Evolutionary conservation across 345 rosid species (phyloP).

Genomic region (Kernera saxatilis): DNA sequence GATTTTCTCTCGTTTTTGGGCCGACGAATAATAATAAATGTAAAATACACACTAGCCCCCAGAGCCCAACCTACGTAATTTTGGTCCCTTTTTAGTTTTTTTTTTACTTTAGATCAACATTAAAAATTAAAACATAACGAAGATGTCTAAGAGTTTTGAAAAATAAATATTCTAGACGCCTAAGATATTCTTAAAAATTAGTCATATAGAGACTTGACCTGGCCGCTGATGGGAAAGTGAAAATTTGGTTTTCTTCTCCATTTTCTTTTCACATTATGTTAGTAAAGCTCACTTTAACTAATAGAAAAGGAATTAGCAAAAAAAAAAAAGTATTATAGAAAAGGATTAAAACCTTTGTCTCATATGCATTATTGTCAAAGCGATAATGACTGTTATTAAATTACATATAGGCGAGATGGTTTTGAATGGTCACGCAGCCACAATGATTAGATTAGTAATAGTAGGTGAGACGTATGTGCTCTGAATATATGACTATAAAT

Average conservation of each 20-base stretch:
- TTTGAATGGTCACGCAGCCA: conserved; percentile 13
- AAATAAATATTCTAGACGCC: background rate
- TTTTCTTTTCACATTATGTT: background rate
- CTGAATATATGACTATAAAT: background rate
- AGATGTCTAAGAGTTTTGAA: background rate
- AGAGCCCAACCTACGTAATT: background rate
- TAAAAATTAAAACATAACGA: too few relatives aligned
- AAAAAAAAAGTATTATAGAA: too few relatives aligned
- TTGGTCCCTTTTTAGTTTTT: background rate
- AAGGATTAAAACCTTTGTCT: background rate
- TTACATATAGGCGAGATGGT: background rate
- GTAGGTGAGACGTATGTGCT: background rate
- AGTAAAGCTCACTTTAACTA: background rate
- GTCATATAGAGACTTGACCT: background rate
- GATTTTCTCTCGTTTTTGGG: background rate
- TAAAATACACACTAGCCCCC: too few relatives aligned
- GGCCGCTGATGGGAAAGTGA: conserved; percentile 14
- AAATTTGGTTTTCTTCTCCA: background rate
- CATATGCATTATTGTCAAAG: background rate
- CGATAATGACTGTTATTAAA: background rate
- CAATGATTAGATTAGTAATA: background rate
- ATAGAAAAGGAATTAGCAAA: background rate
- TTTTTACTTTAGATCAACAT: too few relatives aligned
- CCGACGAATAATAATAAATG: background rate
- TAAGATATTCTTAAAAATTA: background rate